phyloP scores from a whole-genome alignment of 116 monocot genomes.

The Thalassia testudinum region DNA sequence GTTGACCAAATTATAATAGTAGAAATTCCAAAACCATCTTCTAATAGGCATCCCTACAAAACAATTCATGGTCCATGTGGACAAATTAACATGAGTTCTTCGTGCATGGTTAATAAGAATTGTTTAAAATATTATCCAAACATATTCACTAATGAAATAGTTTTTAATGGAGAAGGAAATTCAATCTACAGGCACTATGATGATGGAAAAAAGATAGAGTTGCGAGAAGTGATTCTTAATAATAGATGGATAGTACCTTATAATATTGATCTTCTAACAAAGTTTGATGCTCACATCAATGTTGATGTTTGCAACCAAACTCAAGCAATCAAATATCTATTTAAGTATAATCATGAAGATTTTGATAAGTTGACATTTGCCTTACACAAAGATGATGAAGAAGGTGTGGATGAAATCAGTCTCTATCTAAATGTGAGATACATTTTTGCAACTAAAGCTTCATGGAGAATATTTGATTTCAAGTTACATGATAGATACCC shows the following conservation, averaged over 20 bases:
- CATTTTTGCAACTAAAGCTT: conserved; percentile 2
- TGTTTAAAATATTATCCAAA: conserved; percentile 6
- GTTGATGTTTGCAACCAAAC: neutral
- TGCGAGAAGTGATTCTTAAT: neutral
- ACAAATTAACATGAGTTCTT: neutral
- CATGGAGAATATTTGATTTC: no score
- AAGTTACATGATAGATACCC: no score
- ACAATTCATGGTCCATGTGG: conserved; percentile 5
- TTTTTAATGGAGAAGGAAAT: neutral
- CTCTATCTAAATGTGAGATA: neutral
- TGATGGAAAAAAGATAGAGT: neutral
- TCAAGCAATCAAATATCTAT: conserved; percentile 4
- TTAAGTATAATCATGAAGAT: conserved; percentile 6
- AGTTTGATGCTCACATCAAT: conserved; percentile 2
- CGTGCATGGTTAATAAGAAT: neutral
- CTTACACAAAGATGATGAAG: neutral
- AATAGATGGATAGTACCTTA: conserved; percentile 5
- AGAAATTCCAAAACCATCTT: neutral
- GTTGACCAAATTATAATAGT: neutral
- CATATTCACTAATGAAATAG: neutral
- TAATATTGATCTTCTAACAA: neutral
- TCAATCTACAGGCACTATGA: conserved; percentile 1
- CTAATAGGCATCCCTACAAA: neutral
- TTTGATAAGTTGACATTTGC: neutral
- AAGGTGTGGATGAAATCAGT: conserved; percentile 1